Conservation (phyloP, 371 early-diverging fungal species). For the Mortierella sp. region DNA sequence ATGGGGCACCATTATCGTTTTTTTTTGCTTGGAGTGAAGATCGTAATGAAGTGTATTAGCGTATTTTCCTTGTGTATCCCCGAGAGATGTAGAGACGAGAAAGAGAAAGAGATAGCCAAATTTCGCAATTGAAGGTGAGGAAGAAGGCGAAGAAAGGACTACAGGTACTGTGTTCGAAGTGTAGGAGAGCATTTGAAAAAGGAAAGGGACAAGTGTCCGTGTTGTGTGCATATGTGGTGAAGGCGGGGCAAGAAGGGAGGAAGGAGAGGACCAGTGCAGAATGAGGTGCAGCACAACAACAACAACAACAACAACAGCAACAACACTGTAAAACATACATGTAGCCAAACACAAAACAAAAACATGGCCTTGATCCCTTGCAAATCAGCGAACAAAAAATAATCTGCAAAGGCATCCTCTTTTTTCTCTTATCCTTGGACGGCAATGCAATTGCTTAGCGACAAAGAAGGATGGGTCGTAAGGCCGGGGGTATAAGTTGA, state of each 20-base stretch:
- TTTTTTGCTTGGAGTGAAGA: not conserved
- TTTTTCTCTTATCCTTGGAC: not conserved
- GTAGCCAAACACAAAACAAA: not conserved
- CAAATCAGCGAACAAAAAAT: not conserved
- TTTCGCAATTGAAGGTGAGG: constrained; percentile 6
- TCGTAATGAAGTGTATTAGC: not conserved
- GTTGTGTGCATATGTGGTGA: not conserved
- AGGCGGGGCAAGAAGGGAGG: not conserved
- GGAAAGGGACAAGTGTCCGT: not conserved
- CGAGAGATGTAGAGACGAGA: not conserved
- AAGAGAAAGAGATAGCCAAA: not conserved
- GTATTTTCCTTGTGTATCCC: not conserved
- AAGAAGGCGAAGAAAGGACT: not conserved
- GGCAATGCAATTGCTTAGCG: not conserved
- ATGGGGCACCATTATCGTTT: not conserved
- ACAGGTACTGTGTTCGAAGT: not conserved
- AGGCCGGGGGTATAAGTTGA: not conserved
- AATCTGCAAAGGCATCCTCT: not conserved
- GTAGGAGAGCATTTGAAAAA: not conserved
- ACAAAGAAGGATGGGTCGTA: not conserved
- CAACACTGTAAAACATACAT: no score
- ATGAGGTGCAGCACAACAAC: no score
- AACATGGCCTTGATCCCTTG: not conserved
- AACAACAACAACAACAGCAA: no score
- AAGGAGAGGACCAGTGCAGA: constrained; percentile 7